A percentile compares a stretch with the other conserved stretches of the same genome.
phyloP scores from a whole-genome alignment of 257 asterid species.

The Solanum peruvianum region DNA sequence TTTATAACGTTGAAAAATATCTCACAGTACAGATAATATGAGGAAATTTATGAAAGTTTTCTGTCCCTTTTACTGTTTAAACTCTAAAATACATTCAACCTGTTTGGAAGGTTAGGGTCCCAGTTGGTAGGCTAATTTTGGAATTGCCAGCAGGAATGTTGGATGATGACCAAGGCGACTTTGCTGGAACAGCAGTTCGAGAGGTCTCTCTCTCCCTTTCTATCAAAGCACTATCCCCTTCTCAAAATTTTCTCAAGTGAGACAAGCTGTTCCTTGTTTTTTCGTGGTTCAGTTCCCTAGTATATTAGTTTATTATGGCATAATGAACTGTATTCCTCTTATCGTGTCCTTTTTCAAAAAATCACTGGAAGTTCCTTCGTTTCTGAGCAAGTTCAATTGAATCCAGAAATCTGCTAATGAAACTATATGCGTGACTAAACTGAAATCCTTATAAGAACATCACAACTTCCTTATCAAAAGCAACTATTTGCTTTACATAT shows the following conservation, averaged over 20 bases:
- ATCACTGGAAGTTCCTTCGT: neutral
- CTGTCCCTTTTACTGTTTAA: neutral
- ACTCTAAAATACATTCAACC: constrained; percentile 1
- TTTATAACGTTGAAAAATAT: neutral
- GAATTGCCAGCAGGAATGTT: constrained; percentile 97
- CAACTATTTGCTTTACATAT: neutral
- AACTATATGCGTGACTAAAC: neutral
- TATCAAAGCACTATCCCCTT: neutral
- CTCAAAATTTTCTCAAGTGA: neutral
- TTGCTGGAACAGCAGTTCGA: constrained; percentile 86
- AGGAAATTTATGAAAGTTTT: neutral
- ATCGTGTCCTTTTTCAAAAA: neutral
- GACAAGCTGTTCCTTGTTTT: neutral
- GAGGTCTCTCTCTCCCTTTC: constrained; percentile 53
- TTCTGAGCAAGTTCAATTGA: neutral
- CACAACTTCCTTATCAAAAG: neutral
- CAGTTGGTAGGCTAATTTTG: constrained; percentile 84
- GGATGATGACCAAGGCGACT: constrained; percentile 86
- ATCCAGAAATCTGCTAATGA: neutral
- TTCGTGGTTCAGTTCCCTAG: neutral
- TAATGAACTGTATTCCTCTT: neutral
- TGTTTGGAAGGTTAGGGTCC: constrained; percentile 72
- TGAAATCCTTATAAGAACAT: neutral
- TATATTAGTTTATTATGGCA: neutral
- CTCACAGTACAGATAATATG: neutral